Percentiles rank a stretch among this genome's conserved stretches.
Conservation (phyloP, 176 grass and related monocot genomes). For the Triticum timopheevii region DNA sequence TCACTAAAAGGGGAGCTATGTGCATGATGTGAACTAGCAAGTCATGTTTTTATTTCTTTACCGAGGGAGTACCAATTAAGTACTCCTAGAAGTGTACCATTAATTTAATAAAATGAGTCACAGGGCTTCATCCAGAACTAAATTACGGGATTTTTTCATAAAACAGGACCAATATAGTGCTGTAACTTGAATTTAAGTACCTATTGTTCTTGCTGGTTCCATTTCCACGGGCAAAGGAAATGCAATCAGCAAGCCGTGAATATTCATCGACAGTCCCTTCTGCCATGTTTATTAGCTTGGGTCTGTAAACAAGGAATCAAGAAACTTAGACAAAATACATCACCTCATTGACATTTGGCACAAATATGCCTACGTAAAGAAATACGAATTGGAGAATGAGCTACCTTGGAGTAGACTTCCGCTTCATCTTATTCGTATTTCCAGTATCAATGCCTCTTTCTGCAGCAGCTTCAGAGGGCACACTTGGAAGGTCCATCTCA, state of each 20-base stretch:
- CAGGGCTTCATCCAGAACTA: not conserved
- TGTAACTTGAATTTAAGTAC: not conserved
- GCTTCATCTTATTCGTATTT: slow-evolving; percentile 17
- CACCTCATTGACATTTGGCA: not conserved
- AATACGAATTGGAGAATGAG: not conserved
- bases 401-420: slow-evolving; percentile 41
- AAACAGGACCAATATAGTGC: not conserved
- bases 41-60: too few species aligned
- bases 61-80: not conserved
- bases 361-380: not conserved
- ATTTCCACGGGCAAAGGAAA: slow-evolving; percentile 36
- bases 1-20: not conserved
- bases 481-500: slow-evolving; percentile 4
- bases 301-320: slow-evolving; percentile 4
- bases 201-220: slow-evolving; percentile 4
- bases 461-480: slow-evolving; percentile 28
- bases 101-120: not conserved
- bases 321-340: not conserved
- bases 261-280: slow-evolving; percentile 23
- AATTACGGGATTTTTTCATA: not conserved
- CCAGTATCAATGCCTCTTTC: slow-evolving; percentile 27
- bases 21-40: not conserved
- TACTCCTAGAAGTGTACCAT: not conserved
- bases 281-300: slow-evolving; percentile 24
- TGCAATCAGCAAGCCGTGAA: slow-evolving; percentile 38